A percentile compares a stretch with the other conserved stretches of the same genome.
These are phyloP conservation scores for Zasmidium angulare DNA, from an alignment of 2,329 filamentous ascomycete genomes.

Conservation along the genomic window DNA sequence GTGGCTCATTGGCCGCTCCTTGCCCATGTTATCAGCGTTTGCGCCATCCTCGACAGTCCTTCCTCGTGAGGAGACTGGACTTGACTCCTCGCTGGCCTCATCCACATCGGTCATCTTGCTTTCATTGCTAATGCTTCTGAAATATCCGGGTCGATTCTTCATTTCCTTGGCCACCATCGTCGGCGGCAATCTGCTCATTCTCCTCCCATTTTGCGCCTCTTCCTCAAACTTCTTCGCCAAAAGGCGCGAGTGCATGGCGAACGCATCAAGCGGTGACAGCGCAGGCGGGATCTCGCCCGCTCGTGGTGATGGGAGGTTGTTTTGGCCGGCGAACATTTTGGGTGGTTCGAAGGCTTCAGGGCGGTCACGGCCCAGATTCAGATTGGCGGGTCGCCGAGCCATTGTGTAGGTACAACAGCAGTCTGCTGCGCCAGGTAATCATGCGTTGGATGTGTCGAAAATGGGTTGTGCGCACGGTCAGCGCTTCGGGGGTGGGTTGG, in stretches of 20 bases:
- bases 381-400: constrained; percentile 30
- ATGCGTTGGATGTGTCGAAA: constrained; percentile 6
- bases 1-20: constrained; percentile 34
- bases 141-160: constrained; percentile 74
- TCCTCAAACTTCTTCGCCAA: constrained; percentile 86
- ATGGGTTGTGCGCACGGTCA: background rate
- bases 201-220: constrained; percentile 65
- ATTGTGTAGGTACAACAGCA: constrained; percentile 18
- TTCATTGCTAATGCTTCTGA: constrained; percentile 67
- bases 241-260: constrained; percentile 85
- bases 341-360: constrained; percentile 27
- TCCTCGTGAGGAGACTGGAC: constrained; percentile 22
- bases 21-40: constrained; percentile 38
- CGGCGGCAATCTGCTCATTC: constrained; percentile 83
- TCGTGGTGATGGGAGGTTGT: constrained; percentile 49
- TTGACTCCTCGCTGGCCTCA: constrained; percentile 43
- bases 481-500: background rate
- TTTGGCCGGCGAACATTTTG: constrained; percentile 26
- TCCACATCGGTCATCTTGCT: constrained; percentile 37
- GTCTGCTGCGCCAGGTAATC: constrained; percentile 1
- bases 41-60: constrained; percentile 16
- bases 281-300: constrained; percentile 73
- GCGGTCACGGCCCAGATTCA: constrained; percentile 21
- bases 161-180: constrained; percentile 80
- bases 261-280: constrained; percentile 90